Evolutionary conservation across 2,329 filamentous ascomycete genomes (phyloP), one percentile per base, ranked within the genome.

Genomic region (Alternaria arborescens): DNA sequence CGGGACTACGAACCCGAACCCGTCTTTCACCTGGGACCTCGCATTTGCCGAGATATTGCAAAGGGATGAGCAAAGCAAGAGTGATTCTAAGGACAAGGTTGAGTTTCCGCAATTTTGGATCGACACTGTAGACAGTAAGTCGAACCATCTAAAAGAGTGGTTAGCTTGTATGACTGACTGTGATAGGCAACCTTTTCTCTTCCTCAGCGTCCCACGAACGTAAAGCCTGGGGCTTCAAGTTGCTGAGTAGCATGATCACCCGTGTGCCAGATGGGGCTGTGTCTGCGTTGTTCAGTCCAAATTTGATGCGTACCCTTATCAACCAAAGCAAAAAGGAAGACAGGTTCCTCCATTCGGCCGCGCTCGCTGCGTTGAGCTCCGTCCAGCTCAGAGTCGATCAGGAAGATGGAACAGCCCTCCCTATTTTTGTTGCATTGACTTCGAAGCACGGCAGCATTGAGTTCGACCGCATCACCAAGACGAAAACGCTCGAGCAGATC

Each of bases 181-280:
- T 36, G 46, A 0, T 64, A 94, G 91, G 94, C 74, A 90, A 91
- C 8, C 84, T 97, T 4, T 97, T 98, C 75, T 90, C 92, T 6
- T 87, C 90, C 58, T 88, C 86, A 11, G 90, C 94, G 8, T 96
- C 93, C 1, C 89, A 94, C 43, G 92, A 94, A 69, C 91, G 96
- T 57, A 98, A 97, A 78, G 93, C 92, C 72, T 93, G 93, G 78
- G 95, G 95, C 0, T 94, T 98, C 79, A 88, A 94, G 71, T 86
- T 98, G 3, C 92, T 97, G 71, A 88, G 90, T 70, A 92, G 90
- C 72, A 87, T 93, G 69, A 80, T 97, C 4, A 81, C 83, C 32
- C 82, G 80, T 38, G 81, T 81, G 71, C 74, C 86, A 77, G 65
- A 77, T 64, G 65, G 82, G 75, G 58, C 85, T 84, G 69, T 86